Evolutionary conservation across 75 land plant species (phyloP), one percentile per base, ranked within the genome.

Genomic region (Larix kaempferi): DNA sequence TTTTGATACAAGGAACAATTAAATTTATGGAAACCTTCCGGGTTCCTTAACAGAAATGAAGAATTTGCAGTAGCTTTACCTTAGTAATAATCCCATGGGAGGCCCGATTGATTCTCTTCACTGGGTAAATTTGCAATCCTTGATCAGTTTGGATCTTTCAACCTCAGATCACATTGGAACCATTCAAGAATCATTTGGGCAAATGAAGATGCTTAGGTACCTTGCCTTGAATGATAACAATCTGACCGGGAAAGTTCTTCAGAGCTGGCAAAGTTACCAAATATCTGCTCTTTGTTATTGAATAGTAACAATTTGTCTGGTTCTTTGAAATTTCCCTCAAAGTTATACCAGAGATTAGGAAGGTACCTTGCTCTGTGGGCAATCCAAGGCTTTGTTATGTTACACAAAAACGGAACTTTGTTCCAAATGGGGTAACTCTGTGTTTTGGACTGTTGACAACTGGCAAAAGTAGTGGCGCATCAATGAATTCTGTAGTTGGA

Each of bases 261-360:
- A 62, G 41, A 76, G 12, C 74, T 76, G 6, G 75, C 74, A 76
- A 75, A 63, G 22, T 23, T 76, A 57, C 78, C 78, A 23, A 23
- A 23, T 19, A 2, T 39, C 22, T 1, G 49, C 79, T 88, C 88
- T 5, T n/a, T 94, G 16, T 84, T 90, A 65, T 67, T 94, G 13
- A 82, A 82, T 62, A 89, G 85, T 27, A 95, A 95, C 73, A 82
- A 84, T 41, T 77, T 95, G 63, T 79, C 84, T 19, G 98, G 98
- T 26, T 80, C 86, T 57, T 78, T 94, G 72, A 77, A 79, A 52
- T 92, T 94, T 67, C 69, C 89, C 10, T 57, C 82, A 10, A 23
- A 57, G 37, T 94, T 94, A 41, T 88, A 86, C 56, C 75, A 79
- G 78, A 90, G 75, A 60, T 76, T 94, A 91, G 95, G 95, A 71